A percentile compares a stretch with the other conserved stretches of the same genome.
phyloP scores from a whole-genome alignment of 192 early-diverging fungal genomes.

The Backusella tarrabulga region DNA sequence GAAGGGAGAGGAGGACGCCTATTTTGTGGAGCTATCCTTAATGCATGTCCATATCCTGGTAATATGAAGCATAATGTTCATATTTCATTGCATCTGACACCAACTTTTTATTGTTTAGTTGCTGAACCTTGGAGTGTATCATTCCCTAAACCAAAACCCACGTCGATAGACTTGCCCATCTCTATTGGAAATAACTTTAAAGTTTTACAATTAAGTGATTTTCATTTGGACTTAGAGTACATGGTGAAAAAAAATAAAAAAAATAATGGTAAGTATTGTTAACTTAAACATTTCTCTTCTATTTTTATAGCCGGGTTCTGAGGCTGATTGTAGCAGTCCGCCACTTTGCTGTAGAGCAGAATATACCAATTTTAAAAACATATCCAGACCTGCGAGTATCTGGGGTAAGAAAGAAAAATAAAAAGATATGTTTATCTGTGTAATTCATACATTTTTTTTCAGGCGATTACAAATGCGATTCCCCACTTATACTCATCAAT shows the following conservation, averaged over 20 bases:
- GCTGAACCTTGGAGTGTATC: constrained; percentile 26
- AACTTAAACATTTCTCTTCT: background rate
- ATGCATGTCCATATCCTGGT: constrained; percentile 41
- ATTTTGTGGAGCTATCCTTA: constrained; percentile 38
- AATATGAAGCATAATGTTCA: background rate
- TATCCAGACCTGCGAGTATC: constrained; percentile 27
- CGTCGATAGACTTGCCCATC: background rate
- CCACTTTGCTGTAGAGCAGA: constrained; percentile 51
- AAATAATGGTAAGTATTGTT: background rate
- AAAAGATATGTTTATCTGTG: background rate
- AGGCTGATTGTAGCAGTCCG: constrained; percentile 46
- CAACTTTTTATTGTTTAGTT: background rate
- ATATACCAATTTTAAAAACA: constrained; percentile 31
- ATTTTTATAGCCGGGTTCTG: constrained; percentile 31
- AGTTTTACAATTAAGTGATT: constrained; percentile 49
- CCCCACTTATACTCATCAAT: constrained; percentile 42
- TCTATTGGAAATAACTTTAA: constrained; percentile 40
- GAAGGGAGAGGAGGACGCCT: constrained; percentile 38
- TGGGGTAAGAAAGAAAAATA: constrained; percentile 29
- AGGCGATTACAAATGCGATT: constrained; percentile 53
- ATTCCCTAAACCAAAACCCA: constrained; percentile 45
- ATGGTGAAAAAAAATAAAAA: background rate
- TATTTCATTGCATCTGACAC: background rate
- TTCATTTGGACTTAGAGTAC: constrained; percentile 48
- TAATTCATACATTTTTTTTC: background rate